Evolutionary conservation across 352 stramenopile genomes (phyloP), one percentile per base, ranked within the genome.

Genomic region (Aphanomyces euteiches): DNA sequence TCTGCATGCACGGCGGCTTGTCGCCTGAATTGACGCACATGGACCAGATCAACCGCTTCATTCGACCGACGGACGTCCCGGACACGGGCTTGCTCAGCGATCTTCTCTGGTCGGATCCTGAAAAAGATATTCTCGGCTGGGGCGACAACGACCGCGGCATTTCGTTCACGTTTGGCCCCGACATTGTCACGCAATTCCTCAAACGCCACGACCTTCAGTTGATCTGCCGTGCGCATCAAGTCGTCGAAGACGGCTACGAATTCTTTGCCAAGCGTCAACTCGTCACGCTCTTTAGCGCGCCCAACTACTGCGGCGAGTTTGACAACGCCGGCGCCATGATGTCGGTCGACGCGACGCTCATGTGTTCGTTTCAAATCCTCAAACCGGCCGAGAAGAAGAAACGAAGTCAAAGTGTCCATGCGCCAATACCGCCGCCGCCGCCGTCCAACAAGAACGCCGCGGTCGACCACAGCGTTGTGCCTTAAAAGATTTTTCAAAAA

Each of bases 161-260:
- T 15, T 99, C 95, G 0, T 99, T 98, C 77, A 98, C 97, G 21
- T 99, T 99, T 83, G 97, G 97, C 17, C 82, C 92, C 34, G 97
- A 99, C 81, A 91, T 99, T 40, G 96, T 99, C 5, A 80, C 91
- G 59, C 83, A 98, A 57, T 99, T 99, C 78, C 79, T 99, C 54
- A 86, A 97, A 63, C 79, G 84, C n/a, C 96, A 99, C 75, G 96
- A 99, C 79, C 79, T 99, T 34, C 97, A 99, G 72, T 87, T 99
- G 7, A 88, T 99, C 19, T 98, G 97, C 56, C 79, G 98, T 56
- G 98, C 97, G 28, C 90, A 97, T 77, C 80, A 90, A 61, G 79
- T 86, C 37, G 57, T 81, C 10, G 76, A 84, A 47, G 79, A 89
- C 34, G 81, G 81, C 8, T 89, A 85, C 66, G 79, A 87, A 61